Evolutionary conservation across 1,284 basidiomycete species (phyloP).

Genomic region (Ceratobasidium sp.): DNA sequence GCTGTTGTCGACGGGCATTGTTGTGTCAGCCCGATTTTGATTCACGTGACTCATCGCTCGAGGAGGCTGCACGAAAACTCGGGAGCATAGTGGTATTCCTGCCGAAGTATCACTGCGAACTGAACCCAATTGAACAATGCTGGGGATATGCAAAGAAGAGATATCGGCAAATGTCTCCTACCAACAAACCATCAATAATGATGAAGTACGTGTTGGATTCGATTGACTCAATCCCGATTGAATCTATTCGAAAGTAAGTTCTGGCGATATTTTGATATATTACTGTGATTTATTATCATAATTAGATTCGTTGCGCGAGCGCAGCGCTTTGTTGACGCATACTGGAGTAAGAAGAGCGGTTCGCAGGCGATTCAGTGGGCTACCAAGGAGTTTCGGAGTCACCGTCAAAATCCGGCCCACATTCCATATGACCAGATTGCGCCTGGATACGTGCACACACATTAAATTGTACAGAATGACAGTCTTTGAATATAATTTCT

Average conservation of each 20-base stretch:
- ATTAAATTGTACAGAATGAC: neutral
- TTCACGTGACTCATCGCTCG: constrained; percentile 11
- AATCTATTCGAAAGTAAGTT: constrained; percentile 28
- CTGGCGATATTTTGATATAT: neutral
- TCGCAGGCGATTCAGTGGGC: constrained; percentile 29
- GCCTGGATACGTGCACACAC: neutral
- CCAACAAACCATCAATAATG: constrained; percentile 7
- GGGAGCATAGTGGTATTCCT: constrained; percentile 23
- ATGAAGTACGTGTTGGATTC: constrained; percentile 9
- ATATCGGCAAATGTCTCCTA: neutral
- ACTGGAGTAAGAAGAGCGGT: constrained; percentile 11
- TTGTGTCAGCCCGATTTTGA: constrained; percentile 34
- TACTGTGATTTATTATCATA: too few species aligned
- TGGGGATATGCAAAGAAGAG: neutral
- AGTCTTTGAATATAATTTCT: neutral
- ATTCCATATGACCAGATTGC: neutral
- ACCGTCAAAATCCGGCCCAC: constrained; percentile 11
- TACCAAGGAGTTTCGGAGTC: constrained; percentile 23
- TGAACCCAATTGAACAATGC: constrained; percentile 11
- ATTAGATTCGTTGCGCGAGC: constrained; percentile 28
- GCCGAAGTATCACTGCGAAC: constrained; percentile 37
- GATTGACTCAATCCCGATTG: constrained; percentile 22
- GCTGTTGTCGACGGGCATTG: constrained; percentile 23
- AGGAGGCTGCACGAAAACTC: neutral
- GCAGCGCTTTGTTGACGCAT: constrained; percentile 36